A percentile compares a stretch with the other conserved stretches of the same genome.
phyloP scores from a whole-genome alignment of 768 basidiomycete genomes.

The Amanita inopinata region DNA sequence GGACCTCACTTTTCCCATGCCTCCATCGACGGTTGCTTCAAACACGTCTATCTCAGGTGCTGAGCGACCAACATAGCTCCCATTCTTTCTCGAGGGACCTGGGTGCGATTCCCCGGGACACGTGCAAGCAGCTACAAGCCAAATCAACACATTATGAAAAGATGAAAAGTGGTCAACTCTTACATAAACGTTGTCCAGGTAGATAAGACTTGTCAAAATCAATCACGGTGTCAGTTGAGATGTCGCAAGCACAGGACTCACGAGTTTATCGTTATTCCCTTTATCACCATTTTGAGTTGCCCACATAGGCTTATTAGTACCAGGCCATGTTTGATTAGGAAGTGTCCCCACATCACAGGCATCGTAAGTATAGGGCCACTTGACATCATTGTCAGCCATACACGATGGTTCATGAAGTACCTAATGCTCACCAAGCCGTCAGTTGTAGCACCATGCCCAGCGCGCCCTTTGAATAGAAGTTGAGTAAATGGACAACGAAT shows the following conservation, averaged over 20 bases:
- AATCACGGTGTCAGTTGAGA: neutral
- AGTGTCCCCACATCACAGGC: constrained; percentile 75
- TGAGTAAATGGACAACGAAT: constrained; percentile 22
- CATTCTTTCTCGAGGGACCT: constrained; percentile 31
- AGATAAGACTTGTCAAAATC: constrained; percentile 43
- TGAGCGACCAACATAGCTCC: constrained; percentile 45
- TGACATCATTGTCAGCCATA: constrained; percentile 7
- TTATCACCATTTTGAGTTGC: constrained; percentile 33
- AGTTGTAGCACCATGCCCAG: constrained; percentile 58
- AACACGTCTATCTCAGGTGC: constrained; percentile 64
- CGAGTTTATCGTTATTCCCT: constrained; percentile 26
- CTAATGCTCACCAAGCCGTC: constrained; percentile 44
- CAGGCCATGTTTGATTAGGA: constrained; percentile 65
- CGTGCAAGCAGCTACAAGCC: constrained; percentile 25
- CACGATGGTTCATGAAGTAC: constrained; percentile 4
- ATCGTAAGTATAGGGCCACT: constrained; percentile 65
- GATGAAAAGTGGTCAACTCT: constrained; percentile 1
- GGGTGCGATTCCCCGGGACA: constrained; percentile 33
- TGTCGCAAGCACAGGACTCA: constrained; percentile 11
- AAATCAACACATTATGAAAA: neutral
- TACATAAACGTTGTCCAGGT: constrained; percentile 43
- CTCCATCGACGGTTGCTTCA: constrained; percentile 35
- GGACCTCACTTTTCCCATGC: constrained; percentile 18
- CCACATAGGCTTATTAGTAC: constrained; percentile 33
- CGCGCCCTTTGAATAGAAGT: constrained; percentile 35